Base-by-base conservation (phyloP, 2,329 filamentous ascomycete genomes). In the Cytospora paraplurivora region DNA sequence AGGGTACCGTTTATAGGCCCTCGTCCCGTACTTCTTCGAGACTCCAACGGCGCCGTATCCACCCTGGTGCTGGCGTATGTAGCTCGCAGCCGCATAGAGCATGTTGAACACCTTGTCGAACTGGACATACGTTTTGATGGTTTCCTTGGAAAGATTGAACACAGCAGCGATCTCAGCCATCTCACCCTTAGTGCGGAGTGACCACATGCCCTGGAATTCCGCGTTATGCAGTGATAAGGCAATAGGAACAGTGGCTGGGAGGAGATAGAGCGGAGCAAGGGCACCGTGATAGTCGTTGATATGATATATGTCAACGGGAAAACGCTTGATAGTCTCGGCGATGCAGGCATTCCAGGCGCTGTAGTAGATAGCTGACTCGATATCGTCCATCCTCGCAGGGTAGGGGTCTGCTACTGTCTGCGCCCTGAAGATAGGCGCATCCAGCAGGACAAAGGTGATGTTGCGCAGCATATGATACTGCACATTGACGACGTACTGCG, bases 281-380 rank as follows among this genome's bases (percentile, higher is more conserved):
- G 76, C 74, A 5, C 71, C 73, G 32, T 74, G 71, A 66, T 78
- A 80, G 44, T 75, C 71, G 55, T 77, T 72, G 67, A 78, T 75
- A 59, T 77, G 69, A 61, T 79, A 81, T 37, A 77, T 69, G 38
- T 77, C 74, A 17, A 66, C 38, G 0, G 64, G 64, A 4, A 88
- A 88, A 17, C 86, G 80, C 56, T 79, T 79, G 66, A 87, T 80
- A 2, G 84, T 76, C 67, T 85, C 79, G 1, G 86, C 84, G 67
- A 88, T 87, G 69, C 86, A 88, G 70, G 86, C 83, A 64, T 89
- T 89, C 87, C 87, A 89, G 1, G 87, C 85, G 1, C 85, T 88
- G 73, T 89, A 89, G 74, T 88, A 88, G 56, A 89, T 84, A 10
- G 87, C 87, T 67, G 82, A 86, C 65, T 87, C 84, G 62, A 89